A percentile compares a stretch with the other conserved stretches of the same genome.
Evolutionary conservation across 2,329 filamentous ascomycete genomes (phyloP).

Genomic region (Chalaropsis thielavioides): DNA sequence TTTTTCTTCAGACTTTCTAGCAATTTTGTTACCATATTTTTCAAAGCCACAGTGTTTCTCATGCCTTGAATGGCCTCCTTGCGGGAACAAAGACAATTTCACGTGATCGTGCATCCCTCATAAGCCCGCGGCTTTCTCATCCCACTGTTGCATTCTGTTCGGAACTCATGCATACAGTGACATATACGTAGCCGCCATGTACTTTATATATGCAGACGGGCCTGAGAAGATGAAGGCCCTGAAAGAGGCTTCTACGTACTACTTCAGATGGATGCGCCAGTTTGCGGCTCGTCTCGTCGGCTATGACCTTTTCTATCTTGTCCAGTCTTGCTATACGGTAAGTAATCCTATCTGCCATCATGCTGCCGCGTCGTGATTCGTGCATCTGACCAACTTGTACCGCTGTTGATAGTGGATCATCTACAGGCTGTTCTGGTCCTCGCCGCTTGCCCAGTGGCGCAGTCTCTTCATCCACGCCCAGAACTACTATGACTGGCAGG

Average conservation of each 20-base stretch:
- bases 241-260: not conserved
- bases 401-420: conserved; percentile 11
- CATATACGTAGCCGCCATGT: not conserved
- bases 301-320: conserved; percentile 13
- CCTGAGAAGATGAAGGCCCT: not conserved
- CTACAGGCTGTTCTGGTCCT: conserved; percentile 11
- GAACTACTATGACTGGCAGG: conserved; percentile 74
- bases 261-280: conserved; percentile 1
- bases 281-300: conserved; percentile 6
- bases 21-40: not conserved
- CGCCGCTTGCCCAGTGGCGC: conserved; percentile 14
- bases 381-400: not conserved
- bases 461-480: conserved; percentile 46
- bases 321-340: conserved; percentile 4
- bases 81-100: not conserved
- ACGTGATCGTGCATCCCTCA: not conserved
- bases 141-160: not conserved
- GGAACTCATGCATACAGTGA: not conserved
- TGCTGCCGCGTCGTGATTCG: no score
- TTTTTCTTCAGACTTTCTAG: not conserved
- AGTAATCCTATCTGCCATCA: not conserved
- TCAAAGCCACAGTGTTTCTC: not conserved
- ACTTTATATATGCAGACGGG: not conserved
- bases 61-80: not conserved
- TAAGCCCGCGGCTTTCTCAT: not conserved